Base-by-base conservation (phyloP, 495 filamentous ascomycete genomes). In the Penicillium atrosanguineum region DNA sequence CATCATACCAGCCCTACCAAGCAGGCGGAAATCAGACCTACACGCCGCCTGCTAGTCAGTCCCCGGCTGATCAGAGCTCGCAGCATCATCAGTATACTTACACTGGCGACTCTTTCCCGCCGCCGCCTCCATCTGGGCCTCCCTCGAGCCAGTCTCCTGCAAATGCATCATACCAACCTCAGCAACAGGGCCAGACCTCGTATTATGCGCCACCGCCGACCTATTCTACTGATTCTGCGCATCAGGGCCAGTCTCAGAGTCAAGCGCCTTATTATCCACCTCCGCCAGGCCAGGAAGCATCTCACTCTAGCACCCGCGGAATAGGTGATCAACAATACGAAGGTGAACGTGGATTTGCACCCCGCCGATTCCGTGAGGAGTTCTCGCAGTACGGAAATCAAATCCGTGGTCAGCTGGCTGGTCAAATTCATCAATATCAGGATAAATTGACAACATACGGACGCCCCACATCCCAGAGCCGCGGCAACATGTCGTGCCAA, bases 401-500 rank as follows among this genome's bases (percentile, higher is more conserved):
- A 16, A 59, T 80, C 42, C 69, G 73, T 44, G 74, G 73, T 16
- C 70, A 76, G 40, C 60, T 80, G 6, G 74, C 75, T 11, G 73
- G 74, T 25, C 76, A 76, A 29, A 73, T 78, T 26, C 77, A 79
- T 52, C 73, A 75, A 29, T 77, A 78, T 45, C 74, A 77, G 50
- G 74, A 76, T 52, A 62, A 64, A 15, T 55, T 75, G 23, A 68
- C 63, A 19, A 48, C 53, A 3, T 59, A 55, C 44, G 65, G 63
- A 9, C 64, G 62, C n/a, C 62, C 61, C 0, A 46, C 60, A n/a
- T 48, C 57, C 15, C 65, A 70, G 48, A 55, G 53, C 19, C 62
- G 69, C 11, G 82, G 78, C 4, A 79, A 78, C 25, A 82, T 88
- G 50, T 69, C 73, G 7, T 83, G 84, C 54, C 87, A 91, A 61